Conservation (phyloP, 257 asterid genomes). For the Echium plantagineum region DNA sequence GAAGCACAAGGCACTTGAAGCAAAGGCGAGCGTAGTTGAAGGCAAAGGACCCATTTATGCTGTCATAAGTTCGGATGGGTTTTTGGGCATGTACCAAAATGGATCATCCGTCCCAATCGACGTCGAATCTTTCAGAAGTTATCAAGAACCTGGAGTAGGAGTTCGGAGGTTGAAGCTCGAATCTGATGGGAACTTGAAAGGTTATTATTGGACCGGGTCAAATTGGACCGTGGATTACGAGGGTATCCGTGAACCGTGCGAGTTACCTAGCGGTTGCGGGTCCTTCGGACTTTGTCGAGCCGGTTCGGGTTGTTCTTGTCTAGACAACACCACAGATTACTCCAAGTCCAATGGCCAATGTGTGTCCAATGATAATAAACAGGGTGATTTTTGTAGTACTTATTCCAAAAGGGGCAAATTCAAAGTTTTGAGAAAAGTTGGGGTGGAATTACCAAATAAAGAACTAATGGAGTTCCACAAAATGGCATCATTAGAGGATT, state of each 20-base stretch:
- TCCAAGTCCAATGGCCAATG: slow-evolving; percentile 29
- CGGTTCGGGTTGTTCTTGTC: slow-evolving; percentile 59
- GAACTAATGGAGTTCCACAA: slow-evolving; percentile 45
- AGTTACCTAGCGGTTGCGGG: slow-evolving; percentile 70
- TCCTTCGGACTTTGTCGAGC: slow-evolving; percentile 56
- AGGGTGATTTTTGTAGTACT: slow-evolving; percentile 45
- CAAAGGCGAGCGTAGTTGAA: slow-evolving; percentile 44
- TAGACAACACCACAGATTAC: slow-evolving; percentile 33
- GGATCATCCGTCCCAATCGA: slow-evolving; percentile 49
- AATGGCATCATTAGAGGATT: slow-evolving; percentile 33
- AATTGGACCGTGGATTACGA: slow-evolving; percentile 55
- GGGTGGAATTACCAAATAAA: slow-evolving; percentile 75
- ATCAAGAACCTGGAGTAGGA: slow-evolving; percentile 44
- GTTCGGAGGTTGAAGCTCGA: slow-evolving; percentile 57
- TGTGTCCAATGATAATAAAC: slow-evolving; percentile 9
- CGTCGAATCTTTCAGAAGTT: slow-evolving; percentile 60
- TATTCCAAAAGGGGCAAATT: slow-evolving; percentile 20
- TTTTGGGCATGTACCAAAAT: slow-evolving; percentile 72
- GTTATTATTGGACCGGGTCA: slow-evolving; percentile 84
- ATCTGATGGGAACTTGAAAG: slow-evolving; percentile 69
- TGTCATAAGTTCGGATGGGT: slow-evolving; percentile 52
- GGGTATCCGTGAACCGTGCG: slow-evolving; percentile 53
- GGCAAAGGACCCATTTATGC: slow-evolving; percentile 51
- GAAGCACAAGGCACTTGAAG: slow-evolving; percentile 61
- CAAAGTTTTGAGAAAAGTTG: slow-evolving; percentile 28